Percentiles rank a stretch among this genome's conserved stretches.
Conservation (phyloP, 345 rosid species). For the Syzygium aqueum region DNA sequence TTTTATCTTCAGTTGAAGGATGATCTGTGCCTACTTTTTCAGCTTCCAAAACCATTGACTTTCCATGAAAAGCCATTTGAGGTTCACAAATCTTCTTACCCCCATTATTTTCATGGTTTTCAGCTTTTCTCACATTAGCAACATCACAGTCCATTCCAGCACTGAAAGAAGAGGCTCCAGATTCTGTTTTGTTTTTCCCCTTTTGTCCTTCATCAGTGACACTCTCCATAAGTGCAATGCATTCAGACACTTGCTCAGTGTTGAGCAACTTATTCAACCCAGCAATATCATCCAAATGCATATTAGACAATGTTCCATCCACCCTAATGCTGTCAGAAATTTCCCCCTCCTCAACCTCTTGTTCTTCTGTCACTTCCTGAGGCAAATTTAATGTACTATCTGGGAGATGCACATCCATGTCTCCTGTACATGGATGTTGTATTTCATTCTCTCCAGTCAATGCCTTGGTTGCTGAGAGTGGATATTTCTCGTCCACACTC, state of each 20-base stretch:
- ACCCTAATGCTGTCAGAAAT: neutral
- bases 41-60: neutral
- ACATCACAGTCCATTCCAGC: neutral
- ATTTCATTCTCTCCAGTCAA: neutral
- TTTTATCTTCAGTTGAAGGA: neutral
- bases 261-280: neutral
- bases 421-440: neutral
- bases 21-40: neutral
- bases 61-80: constrained; percentile 9
- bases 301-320: neutral
- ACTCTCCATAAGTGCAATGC: neutral
- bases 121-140: neutral
- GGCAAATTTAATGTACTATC: neutral
- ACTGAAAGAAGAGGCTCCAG: neutral
- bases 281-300: neutral
- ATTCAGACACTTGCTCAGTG: neutral
- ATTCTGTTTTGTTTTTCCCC: neutral
- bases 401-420: neutral
- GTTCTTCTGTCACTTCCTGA: neutral
- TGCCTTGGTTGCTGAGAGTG: neutral
- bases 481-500: neutral
- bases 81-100: constrained; percentile 4
- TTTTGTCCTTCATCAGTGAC: neutral
- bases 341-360: constrained; percentile 7
- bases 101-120: constrained; percentile 3